These are phyloP conservation scores for Daldinia loculata DNA, from an alignment of 495 filamentous ascomycete genomes.

Conservation along the genomic window DNA sequence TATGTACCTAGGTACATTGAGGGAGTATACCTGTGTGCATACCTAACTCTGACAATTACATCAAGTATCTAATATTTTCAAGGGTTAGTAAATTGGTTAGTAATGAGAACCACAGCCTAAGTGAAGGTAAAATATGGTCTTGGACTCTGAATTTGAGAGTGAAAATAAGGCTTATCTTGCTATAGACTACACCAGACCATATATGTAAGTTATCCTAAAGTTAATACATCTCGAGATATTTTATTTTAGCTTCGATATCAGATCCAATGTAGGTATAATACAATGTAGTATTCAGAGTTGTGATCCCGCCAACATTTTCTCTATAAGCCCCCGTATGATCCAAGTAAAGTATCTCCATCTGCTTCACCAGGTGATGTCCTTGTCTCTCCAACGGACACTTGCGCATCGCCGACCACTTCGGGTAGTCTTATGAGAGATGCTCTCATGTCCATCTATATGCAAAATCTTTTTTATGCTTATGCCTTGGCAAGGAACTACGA, in stretches of 20 bases:
- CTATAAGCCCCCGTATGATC: slow-evolving; percentile 16
- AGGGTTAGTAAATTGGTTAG: too few relatives aligned
- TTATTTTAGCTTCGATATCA: slow-evolving; percentile 9
- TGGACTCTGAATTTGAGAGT: too few relatives aligned
- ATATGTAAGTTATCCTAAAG: not conserved
- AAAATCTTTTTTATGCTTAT: not conserved
- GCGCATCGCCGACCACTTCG: not conserved
- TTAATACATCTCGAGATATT: not conserved
- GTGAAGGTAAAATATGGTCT: too few relatives aligned
- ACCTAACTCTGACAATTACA: too few relatives aligned
- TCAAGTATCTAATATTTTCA: too few relatives aligned
- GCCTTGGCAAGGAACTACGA: slow-evolving; percentile 7
- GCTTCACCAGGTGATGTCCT: not conserved
- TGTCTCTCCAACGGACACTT: not conserved
- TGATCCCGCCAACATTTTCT: slow-evolving; percentile 10
- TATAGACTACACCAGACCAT: not conserved
- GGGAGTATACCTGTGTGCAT: too few relatives aligned
- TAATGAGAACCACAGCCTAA: too few relatives aligned
- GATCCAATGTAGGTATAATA: slow-evolving; percentile 21
- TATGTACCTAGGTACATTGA: too few relatives aligned
- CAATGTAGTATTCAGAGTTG: slow-evolving; percentile 22
- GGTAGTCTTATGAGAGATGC: not conserved
- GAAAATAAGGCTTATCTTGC: too few relatives aligned
- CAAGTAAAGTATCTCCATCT: not conserved
- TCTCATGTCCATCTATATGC: slow-evolving; percentile 9